A percentile compares a stretch with the other conserved stretches of the same genome.
Conservation (phyloP, 2,329 filamentous ascomycete species). For the Stemphylium lycopersici region DNA sequence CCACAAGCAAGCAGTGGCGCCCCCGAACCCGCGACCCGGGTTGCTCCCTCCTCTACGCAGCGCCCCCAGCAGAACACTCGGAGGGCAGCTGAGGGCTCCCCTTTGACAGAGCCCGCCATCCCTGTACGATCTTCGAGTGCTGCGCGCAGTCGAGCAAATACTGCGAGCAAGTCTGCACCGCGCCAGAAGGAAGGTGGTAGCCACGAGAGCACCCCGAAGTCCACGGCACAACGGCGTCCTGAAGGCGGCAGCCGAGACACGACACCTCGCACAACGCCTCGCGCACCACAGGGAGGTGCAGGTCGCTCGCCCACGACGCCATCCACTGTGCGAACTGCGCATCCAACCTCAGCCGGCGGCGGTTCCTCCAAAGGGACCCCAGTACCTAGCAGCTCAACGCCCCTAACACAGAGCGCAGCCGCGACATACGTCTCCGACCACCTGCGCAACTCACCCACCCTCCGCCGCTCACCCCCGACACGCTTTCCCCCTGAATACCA, state of each 20-base stretch:
- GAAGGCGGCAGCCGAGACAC: constrained; percentile 41
- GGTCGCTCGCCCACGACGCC: constrained; percentile 43
- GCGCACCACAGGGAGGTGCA: constrained; percentile 36
- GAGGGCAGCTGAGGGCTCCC: constrained; percentile 35
- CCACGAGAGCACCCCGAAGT: constrained; percentile 36
- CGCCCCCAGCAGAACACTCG: constrained; percentile 31
- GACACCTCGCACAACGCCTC: constrained; percentile 43
- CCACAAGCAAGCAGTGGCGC: constrained; percentile 20
- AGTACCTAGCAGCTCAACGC: constrained; percentile 30
- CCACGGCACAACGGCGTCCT: constrained; percentile 30
- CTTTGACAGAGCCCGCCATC: constrained; percentile 25
- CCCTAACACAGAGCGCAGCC: constrained; percentile 39
- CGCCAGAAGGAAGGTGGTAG: constrained; percentile 29
- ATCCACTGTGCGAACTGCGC: constrained; percentile 39
- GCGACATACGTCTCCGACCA: constrained; percentile 34
- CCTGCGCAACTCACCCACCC: constrained; percentile 36
- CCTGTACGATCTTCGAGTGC: constrained; percentile 28
- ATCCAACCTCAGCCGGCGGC: constrained; percentile 34
- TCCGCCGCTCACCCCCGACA: constrained; percentile 40
- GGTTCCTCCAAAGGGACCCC: constrained; percentile 38
- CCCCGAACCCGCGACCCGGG: constrained; percentile 12
- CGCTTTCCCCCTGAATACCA: constrained; percentile 29
- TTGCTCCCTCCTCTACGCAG: constrained; percentile 22
- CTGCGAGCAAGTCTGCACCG: constrained; percentile 29
- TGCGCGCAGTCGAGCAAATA: constrained; percentile 39